Evolutionary conservation across 2,329 filamentous ascomycete genomes (phyloP).

Genomic region (Lachnellula arida): DNA sequence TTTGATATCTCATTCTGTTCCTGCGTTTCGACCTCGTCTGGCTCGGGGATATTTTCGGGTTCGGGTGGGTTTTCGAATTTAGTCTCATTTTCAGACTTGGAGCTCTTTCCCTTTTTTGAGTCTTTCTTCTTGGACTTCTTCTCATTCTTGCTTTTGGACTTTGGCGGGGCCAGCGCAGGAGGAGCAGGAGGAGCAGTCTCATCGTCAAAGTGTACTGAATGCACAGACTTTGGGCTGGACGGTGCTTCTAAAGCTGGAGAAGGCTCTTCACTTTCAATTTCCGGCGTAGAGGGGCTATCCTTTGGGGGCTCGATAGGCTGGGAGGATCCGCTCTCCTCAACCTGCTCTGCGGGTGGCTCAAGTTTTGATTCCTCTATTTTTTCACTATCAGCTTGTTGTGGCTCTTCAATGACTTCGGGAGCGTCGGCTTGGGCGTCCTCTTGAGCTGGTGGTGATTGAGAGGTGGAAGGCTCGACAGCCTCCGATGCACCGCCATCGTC

Average conservation of each 20-base stretch:
- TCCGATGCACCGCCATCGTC: background rate
- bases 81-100: constrained; percentile 10
- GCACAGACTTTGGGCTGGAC: background rate
- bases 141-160: constrained; percentile 4
- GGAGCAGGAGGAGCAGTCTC: constrained; percentile 10
- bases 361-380: background rate
- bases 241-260: background rate
- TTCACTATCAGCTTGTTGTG: background rate
- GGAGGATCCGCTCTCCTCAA: background rate
- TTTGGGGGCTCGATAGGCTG: background rate
- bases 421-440: background rate
- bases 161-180: constrained; percentile 1
- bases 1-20: background rate
- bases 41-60: background rate
- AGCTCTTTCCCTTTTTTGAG: constrained; percentile 12
- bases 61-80: background rate
- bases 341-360: background rate
- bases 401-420: background rate
- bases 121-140: constrained; percentile 18
- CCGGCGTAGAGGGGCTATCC: too few species aligned
- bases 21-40: constrained; percentile 1
- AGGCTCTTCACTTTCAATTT: too few species aligned
- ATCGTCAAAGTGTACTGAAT: constrained; percentile 17
- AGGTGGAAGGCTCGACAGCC: background rate
- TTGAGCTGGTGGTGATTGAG: background rate